Conservation (phyloP, 2,329 filamentous ascomycete species). For the Rutstroemia sp. region DNA sequence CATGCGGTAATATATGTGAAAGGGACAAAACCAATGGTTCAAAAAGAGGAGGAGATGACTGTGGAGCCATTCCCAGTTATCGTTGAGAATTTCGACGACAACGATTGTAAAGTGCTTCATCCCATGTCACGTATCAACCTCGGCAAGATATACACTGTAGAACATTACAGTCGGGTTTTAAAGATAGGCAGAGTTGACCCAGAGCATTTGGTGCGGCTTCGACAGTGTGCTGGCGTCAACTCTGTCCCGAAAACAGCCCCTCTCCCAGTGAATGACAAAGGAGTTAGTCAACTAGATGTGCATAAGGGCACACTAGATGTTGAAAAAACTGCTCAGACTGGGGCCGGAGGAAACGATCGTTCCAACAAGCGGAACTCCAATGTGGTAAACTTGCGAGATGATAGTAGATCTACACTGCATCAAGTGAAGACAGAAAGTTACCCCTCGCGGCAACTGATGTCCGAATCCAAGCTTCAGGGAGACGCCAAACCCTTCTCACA, state of each 20-base stretch:
- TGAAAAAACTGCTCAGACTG: too few species aligned
- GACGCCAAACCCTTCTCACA: too few species aligned
- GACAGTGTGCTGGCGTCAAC: neutral
- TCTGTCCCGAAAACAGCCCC: neutral
- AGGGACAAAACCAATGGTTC: neutral
- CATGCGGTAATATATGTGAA: neutral
- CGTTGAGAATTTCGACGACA: neutral
- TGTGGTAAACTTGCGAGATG: too few species aligned
- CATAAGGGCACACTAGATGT: too few species aligned
- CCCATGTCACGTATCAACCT: neutral
- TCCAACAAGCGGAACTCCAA: too few species aligned
- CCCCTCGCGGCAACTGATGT: too few species aligned
- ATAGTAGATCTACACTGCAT: too few species aligned
- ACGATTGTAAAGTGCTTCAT: neutral
- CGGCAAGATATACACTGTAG: neutral
- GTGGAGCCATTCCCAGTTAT: neutral
- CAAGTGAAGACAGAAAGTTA: too few species aligned
- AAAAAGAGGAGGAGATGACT: neutral
- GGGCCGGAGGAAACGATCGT: too few species aligned
- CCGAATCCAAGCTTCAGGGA: too few species aligned
- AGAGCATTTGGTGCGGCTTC: neutral
- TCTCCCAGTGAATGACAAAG: too few species aligned
- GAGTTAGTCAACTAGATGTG: too few species aligned
- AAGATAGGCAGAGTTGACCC: neutral
- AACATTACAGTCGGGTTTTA: neutral